Evolutionary conservation across 2,329 filamentous ascomycete species (phyloP).

Genomic region (Coniochaeta sp.): DNA sequence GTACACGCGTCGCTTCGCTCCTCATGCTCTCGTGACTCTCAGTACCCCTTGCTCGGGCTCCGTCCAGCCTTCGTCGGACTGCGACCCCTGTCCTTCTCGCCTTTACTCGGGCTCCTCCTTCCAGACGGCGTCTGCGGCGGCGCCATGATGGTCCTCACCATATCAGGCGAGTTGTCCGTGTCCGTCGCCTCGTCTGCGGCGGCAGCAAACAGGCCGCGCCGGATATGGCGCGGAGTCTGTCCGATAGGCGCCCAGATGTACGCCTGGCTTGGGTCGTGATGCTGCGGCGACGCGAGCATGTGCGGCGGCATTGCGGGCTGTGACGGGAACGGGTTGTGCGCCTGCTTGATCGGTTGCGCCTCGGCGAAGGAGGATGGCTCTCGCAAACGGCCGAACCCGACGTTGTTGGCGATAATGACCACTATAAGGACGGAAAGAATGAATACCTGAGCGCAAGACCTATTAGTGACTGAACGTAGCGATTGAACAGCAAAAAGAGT

Average conservation of each 20-base stretch:
- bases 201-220: conserved; percentile 28
- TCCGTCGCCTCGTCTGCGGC: conserved; percentile 37
- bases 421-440: conserved; percentile 42
- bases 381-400: conserved; percentile 32
- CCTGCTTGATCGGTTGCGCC: conserved; percentile 7
- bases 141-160: conserved; percentile 29
- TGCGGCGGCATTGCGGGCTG: conserved; percentile 15
- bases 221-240: conserved; percentile 40
- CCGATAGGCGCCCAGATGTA: conserved; percentile 43
- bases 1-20: too few relatives aligned
- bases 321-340: conserved; percentile 18
- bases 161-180: conserved; percentile 42
- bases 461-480: conserved; percentile 11
- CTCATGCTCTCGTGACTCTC: too few relatives aligned
- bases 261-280: conserved; percentile 27
- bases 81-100: conserved; percentile 38
- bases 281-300: conserved; percentile 16
- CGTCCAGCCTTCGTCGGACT: conserved; percentile 37
- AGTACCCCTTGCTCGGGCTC: background rate
- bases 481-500: background rate
- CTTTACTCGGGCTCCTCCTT: conserved; percentile 42
- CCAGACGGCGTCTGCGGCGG: conserved; percentile 38
- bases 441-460: conserved; percentile 27
- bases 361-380: conserved; percentile 19
- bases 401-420: conserved; percentile 43